Conservation (phyloP, 2,329 filamentous ascomycete genomes). For the Knoxdaviesia proteae region DNA sequence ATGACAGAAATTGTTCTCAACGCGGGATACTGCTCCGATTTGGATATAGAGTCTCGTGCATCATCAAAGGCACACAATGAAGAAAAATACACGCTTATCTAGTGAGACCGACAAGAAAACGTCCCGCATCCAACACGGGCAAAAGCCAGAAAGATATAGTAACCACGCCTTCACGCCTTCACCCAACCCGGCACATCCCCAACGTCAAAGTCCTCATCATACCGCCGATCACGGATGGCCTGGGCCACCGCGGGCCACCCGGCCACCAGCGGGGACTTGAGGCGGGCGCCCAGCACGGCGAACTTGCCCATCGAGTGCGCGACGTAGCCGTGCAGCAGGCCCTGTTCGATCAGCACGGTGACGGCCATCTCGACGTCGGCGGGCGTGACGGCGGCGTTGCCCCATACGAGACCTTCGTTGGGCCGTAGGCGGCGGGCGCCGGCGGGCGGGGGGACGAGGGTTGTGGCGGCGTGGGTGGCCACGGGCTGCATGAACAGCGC, state of each 20-base stretch:
- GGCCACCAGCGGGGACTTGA: constrained; percentile 39
- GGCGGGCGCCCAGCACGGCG: constrained; percentile 60
- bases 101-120: too few species aligned
- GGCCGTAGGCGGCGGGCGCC: constrained; percentile 21
- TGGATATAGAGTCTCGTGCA: too few species aligned
- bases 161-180: constrained; percentile 13
- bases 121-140: not conserved
- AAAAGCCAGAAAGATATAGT: not conserved
- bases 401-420: constrained; percentile 40
- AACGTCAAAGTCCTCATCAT: constrained; percentile 38
- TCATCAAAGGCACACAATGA: too few species aligned
- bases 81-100: too few species aligned
- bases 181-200: constrained; percentile 60
- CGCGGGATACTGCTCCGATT: too few species aligned
- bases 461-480: constrained; percentile 22
- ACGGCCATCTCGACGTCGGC: constrained; percentile 60
- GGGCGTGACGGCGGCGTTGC: constrained; percentile 36
- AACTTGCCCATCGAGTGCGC: constrained; percentile 59
- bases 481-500: constrained; percentile 30
- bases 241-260: constrained; percentile 61
- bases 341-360: constrained; percentile 58
- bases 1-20: too few species aligned
- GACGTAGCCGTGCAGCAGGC: constrained; percentile 65
- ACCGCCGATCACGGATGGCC: constrained; percentile 40
- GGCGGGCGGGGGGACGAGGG: constrained; percentile 25